These are phyloP conservation scores for Penicillium pancosmium DNA, from an alignment of 495 filamentous ascomycete species.

Conservation along the genomic window DNA sequence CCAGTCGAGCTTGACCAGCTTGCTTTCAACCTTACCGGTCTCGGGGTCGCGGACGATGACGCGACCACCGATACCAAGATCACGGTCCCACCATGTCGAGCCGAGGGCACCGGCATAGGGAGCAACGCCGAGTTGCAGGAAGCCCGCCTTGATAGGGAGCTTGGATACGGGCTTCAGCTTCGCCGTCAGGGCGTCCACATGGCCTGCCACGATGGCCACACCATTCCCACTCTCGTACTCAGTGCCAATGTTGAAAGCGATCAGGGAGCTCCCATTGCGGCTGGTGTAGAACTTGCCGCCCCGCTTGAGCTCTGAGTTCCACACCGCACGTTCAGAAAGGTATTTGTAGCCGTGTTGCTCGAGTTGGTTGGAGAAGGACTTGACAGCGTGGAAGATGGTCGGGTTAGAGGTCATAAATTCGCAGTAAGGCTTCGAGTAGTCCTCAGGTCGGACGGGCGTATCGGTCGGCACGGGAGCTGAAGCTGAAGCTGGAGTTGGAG, in stretches of 20 bases:
- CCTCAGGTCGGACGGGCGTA: constrained; percentile 45
- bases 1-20: constrained; percentile 89
- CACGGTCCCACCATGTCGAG: constrained; percentile 91
- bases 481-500: constrained; percentile 18
- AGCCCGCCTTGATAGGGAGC: constrained; percentile 78
- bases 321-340: constrained; percentile 77
- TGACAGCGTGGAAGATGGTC: constrained; percentile 88
- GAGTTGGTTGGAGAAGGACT: constrained; percentile 72
- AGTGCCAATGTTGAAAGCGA: constrained; percentile 84
- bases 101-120: constrained; percentile 89
- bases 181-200: constrained; percentile 89
- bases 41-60: constrained; percentile 76
- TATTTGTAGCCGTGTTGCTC: constrained; percentile 70
- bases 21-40: constrained; percentile 77
- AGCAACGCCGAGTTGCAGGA: constrained; percentile 86
- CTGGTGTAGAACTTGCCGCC: constrained; percentile 89
- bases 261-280: constrained; percentile 82
- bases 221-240: constrained; percentile 87
- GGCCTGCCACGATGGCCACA: constrained; percentile 77
- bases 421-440: constrained; percentile 81
- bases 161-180: constrained; percentile 87
- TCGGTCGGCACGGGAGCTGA: constrained; percentile 18
- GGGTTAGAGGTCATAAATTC: constrained; percentile 88
- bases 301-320: constrained; percentile 70
- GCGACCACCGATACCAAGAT: constrained; percentile 85